A percentile compares a stretch with the other conserved stretches of the same genome.
These are phyloP conservation scores for Coix lacrymajobi DNA, from an alignment of 176 grass and related monocot species.

Conservation along the genomic window DNA sequence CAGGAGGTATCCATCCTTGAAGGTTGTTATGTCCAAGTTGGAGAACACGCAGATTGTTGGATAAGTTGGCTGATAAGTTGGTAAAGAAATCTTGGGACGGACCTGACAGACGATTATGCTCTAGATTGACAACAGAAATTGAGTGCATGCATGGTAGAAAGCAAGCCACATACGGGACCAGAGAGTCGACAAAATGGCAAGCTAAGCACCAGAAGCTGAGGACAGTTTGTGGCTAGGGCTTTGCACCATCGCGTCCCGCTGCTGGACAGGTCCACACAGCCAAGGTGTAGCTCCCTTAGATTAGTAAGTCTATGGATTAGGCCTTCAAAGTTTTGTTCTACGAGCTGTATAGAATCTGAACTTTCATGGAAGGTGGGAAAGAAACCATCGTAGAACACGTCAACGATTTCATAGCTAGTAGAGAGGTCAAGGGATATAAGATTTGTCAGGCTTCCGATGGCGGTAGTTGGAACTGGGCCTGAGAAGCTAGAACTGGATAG, in stretches of 20 bases:
- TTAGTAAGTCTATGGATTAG: not conserved
- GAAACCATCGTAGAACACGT: not conserved
- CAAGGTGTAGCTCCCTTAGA: too few relatives aligned
- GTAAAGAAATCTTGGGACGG: constrained; percentile 23
- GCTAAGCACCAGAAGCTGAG: constrained; percentile 21
- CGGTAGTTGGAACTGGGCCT: constrained; percentile 13
- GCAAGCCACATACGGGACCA: constrained; percentile 3
- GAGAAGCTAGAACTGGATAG: constrained; percentile 27
- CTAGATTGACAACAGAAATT: constrained; percentile 11
- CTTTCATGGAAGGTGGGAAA: too few relatives aligned
- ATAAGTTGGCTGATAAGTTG: constrained; percentile 22
- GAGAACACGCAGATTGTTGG: constrained; percentile 24
- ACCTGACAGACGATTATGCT: constrained; percentile 18
- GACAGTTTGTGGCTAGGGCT: not conserved
- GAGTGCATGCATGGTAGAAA: not conserved
- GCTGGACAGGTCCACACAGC: too few relatives aligned
- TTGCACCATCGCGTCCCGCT: too few relatives aligned
- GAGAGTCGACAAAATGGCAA: constrained; percentile 6
- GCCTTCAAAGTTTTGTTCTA: not conserved
- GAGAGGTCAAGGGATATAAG: constrained; percentile 42
- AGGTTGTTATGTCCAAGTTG: not conserved
- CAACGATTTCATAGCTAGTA: not conserved
- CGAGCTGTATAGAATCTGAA: not conserved
- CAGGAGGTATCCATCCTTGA: not conserved
- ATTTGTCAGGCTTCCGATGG: constrained; percentile 30